Percentiles rank a stretch among this genome's conserved stretches.
Evolutionary conservation across 2,329 filamentous ascomycete genomes (phyloP).

Genomic region (Huntiella abstrusa): DNA sequence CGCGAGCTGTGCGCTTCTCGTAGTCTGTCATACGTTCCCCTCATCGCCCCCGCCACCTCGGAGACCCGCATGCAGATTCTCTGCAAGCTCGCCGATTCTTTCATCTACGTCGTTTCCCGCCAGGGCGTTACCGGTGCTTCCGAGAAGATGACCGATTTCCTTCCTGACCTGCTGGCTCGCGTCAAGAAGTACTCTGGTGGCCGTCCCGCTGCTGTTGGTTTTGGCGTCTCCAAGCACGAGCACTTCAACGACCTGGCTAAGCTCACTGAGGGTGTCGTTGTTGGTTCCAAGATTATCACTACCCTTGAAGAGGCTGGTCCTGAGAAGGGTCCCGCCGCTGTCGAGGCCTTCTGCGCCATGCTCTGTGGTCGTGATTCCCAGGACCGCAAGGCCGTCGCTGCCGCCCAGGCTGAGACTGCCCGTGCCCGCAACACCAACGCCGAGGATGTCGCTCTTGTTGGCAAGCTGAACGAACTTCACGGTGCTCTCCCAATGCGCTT

Average conservation of each 20-base stretch:
- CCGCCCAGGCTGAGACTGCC: slow-evolving; percentile 31
- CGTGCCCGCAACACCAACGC: slow-evolving; percentile 43
- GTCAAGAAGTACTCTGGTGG: slow-evolving; percentile 88
- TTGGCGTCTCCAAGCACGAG: slow-evolving; percentile 87
- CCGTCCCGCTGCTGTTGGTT: slow-evolving; percentile 79
- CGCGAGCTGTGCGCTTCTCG: slow-evolving; percentile 63
- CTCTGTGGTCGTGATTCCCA: slow-evolving; percentile 29
- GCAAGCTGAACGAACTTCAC: slow-evolving; percentile 70
- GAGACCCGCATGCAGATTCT: slow-evolving; percentile 87
- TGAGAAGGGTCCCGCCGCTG: slow-evolving; percentile 34
- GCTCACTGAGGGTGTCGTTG: slow-evolving; percentile 84
- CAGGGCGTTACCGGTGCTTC: slow-evolving; percentile 92
- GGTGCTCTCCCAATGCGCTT: slow-evolving; percentile 68
- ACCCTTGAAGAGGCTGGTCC: slow-evolving; percentile 50
- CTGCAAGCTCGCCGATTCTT: slow-evolving; percentile 91
- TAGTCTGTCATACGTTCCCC: slow-evolving; percentile 83
- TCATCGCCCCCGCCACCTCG: slow-evolving; percentile 86
- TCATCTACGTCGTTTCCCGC: slow-evolving; percentile 94
- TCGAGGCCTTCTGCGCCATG: slow-evolving; percentile 72
- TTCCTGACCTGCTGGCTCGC: slow-evolving; percentile 63
- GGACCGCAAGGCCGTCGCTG: slow-evolving; percentile 22
- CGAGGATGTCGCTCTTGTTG: slow-evolving; percentile 44
- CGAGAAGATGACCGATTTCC: slow-evolving; percentile 59
- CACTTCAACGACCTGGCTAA: slow-evolving; percentile 75
- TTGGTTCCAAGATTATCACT: slow-evolving; percentile 87